phyloP scores from a whole-genome alignment of 345 rosid genomes.

The Brassica incana region DNA sequence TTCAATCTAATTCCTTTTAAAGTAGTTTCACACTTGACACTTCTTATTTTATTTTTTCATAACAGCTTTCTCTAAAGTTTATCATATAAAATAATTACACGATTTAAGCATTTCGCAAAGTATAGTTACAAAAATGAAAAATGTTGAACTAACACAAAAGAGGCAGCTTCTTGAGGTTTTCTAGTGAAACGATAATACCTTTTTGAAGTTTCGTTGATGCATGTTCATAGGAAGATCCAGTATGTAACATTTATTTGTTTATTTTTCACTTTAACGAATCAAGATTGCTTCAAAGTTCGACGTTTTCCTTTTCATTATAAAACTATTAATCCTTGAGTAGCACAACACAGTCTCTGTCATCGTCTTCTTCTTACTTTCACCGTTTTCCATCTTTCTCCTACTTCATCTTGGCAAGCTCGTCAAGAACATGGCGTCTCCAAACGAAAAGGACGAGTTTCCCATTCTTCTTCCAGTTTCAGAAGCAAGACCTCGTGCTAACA shows the following conservation, averaged over 20 bases:
- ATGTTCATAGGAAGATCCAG: background rate
- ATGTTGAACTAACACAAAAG: background rate
- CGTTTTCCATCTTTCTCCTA: background rate
- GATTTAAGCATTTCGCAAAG: background rate
- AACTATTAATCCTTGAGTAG: background rate
- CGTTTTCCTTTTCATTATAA: constrained; percentile 6
- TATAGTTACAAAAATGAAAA: background rate
- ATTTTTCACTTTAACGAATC: background rate
- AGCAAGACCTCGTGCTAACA: constrained; percentile 37
- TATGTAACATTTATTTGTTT: background rate
- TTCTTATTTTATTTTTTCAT: background rate
- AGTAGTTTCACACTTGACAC: background rate
- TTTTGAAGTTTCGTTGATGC: constrained; percentile 17
- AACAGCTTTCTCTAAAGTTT: background rate
- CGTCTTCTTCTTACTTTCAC: constrained; percentile 16
- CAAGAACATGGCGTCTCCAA: constrained; percentile 4
- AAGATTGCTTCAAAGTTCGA: background rate
- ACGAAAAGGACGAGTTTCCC: constrained; percentile 19
- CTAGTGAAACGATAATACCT: constrained; percentile 3
- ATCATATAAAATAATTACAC: background rate
- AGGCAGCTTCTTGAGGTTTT: background rate
- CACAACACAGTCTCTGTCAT: background rate
- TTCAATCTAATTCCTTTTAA: background rate
- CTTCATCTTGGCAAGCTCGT: background rate
- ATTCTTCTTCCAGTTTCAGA: constrained; percentile 10